phyloP scores from a whole-genome alignment of 306 rosid species.

The Bauhinia variegata region DNA sequence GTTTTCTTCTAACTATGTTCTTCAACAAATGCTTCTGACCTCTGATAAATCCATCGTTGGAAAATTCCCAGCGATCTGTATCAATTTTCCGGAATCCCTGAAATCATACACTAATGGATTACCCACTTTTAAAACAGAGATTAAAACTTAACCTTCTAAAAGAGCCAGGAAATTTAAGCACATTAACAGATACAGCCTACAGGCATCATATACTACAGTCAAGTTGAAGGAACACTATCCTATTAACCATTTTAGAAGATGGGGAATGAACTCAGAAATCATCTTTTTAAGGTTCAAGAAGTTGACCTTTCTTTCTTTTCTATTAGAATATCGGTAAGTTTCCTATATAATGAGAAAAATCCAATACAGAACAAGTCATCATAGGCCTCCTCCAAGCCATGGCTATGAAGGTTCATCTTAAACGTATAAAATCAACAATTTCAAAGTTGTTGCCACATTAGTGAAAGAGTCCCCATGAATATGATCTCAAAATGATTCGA shows the following conservation, averaged over 20 bases:
- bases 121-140: constrained; percentile 5
- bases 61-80: constrained; percentile 86
- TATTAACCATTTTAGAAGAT: neutral
- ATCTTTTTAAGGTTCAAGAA: neutral
- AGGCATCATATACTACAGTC: neutral
- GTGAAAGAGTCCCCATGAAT: too few relatives aligned
- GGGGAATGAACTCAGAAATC: neutral
- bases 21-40: constrained; percentile 76
- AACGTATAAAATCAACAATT: too few relatives aligned
- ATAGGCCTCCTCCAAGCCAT: too few relatives aligned
- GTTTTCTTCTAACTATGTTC: constrained; percentile 76
- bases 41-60: constrained; percentile 72
- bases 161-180: neutral
- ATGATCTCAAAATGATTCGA: too few relatives aligned
- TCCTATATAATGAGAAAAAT: too few relatives aligned
- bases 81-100: constrained; percentile 96
- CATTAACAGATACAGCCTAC: neutral
- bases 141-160: neutral
- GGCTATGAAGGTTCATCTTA: too few relatives aligned
- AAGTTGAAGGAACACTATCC: constrained; percentile 3
- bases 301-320: neutral
- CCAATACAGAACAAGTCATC: too few relatives aligned
- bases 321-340: too few relatives aligned
- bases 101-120: constrained; percentile 30
- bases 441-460: too few relatives aligned